phyloP scores from a whole-genome alignment of 768 basidiomycete species.

The Astraeus odoratus region DNA sequence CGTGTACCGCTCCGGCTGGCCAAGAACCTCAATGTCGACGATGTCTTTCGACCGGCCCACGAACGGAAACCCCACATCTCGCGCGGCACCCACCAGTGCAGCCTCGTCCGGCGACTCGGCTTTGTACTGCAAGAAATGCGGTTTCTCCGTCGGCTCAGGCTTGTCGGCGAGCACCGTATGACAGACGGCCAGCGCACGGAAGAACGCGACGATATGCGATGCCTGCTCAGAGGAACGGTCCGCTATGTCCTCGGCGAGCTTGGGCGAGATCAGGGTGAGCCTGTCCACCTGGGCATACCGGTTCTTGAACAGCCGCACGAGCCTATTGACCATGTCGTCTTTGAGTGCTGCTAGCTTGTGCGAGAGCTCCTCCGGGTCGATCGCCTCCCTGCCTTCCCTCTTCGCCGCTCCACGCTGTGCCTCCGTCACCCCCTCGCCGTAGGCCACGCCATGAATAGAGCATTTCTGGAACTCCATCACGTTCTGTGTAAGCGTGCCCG shows the following conservation, averaged over 20 bases:
- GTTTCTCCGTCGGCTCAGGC: constrained; percentile 53
- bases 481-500: constrained; percentile 96
- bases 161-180: constrained; percentile 85
- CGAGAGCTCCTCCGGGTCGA: constrained; percentile 67
- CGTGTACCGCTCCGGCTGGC: constrained; percentile 75
- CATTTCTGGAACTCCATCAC: constrained; percentile 99
- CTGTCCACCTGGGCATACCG: constrained; percentile 74
- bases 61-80: constrained; percentile 93
- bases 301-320: constrained; percentile 83
- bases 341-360: constrained; percentile 61
- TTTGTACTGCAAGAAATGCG: constrained; percentile 77
- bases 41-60: constrained; percentile 63
- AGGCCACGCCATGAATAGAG: constrained; percentile 74
- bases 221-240: constrained; percentile 57
- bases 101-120: constrained; percentile 96
- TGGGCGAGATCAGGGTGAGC: constrained; percentile 83
- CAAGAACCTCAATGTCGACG: constrained; percentile 89
- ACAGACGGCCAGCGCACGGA: constrained; percentile 91
- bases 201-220: constrained; percentile 70
- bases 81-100: constrained; percentile 84
- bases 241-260: constrained; percentile 71
- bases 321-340: constrained; percentile 64
- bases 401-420: constrained; percentile 90
- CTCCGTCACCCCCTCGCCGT: constrained; percentile 94
- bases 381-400: constrained; percentile 63